phyloP scores from a whole-genome alignment of 306 rosid genomes.

The Inga laurina region DNA sequence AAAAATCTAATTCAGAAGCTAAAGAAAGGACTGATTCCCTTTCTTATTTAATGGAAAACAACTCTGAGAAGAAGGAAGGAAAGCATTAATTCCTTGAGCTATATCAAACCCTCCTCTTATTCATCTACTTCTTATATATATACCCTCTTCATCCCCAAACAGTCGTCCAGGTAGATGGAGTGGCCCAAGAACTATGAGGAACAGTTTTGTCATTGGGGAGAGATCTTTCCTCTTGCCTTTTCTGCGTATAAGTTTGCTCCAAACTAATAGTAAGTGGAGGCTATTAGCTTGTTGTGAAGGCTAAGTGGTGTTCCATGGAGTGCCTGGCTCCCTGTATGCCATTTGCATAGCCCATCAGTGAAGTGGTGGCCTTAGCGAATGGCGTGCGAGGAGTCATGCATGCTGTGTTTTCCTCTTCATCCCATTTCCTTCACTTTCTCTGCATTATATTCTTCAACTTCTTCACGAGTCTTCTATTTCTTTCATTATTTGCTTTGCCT shows the following conservation, averaged over 20 bases:
- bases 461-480: background rate
- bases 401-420: slow-evolving; percentile 25
- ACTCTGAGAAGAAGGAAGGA: slow-evolving; percentile 23
- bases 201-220: slow-evolving; percentile 20
- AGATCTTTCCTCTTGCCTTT: background rate
- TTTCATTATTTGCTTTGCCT: background rate
- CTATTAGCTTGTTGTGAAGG: background rate
- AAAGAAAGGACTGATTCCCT: slow-evolving; percentile 37
- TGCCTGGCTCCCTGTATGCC: slow-evolving; percentile 99
- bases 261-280: background rate
- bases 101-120: slow-evolving; percentile 7
- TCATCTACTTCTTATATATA: slow-evolving; percentile 1
- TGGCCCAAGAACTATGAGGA: background rate
- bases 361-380: slow-evolving; percentile 81
- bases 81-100: slow-evolving; percentile 36
- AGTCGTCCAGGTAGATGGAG: no score
- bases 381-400: slow-evolving; percentile 99
- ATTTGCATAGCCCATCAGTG: slow-evolving; percentile 74
- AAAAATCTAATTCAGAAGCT: slow-evolving; percentile 50
- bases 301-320: slow-evolving; percentile 21
- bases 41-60: slow-evolving; percentile 44
- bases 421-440: background rate
- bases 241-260: slow-evolving; percentile 4
- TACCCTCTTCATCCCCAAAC: background rate
- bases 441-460: background rate